Evolutionary conservation across 2,329 filamentous ascomycete genomes (phyloP).

Genomic region (Aureobasidium musti): DNA sequence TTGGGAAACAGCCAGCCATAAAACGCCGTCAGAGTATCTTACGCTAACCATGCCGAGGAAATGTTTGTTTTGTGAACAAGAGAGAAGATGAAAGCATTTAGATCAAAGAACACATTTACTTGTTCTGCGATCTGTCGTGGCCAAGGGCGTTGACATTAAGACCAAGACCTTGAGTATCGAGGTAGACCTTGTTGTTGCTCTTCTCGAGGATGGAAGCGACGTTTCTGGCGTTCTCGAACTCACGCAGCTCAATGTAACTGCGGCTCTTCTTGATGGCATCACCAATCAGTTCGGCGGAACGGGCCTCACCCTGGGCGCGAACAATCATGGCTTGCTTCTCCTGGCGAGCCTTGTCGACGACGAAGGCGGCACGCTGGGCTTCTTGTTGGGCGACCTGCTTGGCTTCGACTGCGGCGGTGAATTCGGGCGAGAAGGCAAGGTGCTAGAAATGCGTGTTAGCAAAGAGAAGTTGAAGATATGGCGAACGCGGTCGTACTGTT

Average conservation of each 20-base stretch:
- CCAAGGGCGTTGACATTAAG: conserved; percentile 69
- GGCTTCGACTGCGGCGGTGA: conserved; percentile 68
- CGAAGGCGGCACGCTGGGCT: conserved; percentile 92
- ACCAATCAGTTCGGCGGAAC: conserved; percentile 95
- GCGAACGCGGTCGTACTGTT: conserved; percentile 64
- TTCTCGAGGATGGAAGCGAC: conserved; percentile 91
- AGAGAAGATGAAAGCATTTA: conserved; percentile 11
- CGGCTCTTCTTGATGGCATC: conserved; percentile 99
- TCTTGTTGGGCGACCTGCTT: conserved; percentile 81
- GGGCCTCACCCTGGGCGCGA: conserved; percentile 97
- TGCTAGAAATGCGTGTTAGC: conserved; percentile 41
- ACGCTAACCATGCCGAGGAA: conserved; percentile 26
- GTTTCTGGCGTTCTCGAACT: conserved; percentile 91
- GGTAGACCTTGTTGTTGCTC: conserved; percentile 87
- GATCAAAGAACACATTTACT: conserved; percentile 33
- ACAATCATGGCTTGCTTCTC: conserved; percentile 99
- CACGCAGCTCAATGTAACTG: conserved; percentile 93
- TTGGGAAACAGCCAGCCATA: conserved; percentile 22
- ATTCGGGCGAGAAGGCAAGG: conserved; percentile 68
- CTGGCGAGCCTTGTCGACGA: conserved; percentile 98
- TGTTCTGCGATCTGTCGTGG: conserved; percentile 37
- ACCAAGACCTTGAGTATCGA: conserved; percentile 87
- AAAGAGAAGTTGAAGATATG: neutral
- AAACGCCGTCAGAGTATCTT: conserved; percentile 26
- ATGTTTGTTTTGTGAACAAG: conserved; percentile 17